Conservation (phyloP, 2,329 filamentous ascomycete species). For the Curvularia eragrostidis region DNA sequence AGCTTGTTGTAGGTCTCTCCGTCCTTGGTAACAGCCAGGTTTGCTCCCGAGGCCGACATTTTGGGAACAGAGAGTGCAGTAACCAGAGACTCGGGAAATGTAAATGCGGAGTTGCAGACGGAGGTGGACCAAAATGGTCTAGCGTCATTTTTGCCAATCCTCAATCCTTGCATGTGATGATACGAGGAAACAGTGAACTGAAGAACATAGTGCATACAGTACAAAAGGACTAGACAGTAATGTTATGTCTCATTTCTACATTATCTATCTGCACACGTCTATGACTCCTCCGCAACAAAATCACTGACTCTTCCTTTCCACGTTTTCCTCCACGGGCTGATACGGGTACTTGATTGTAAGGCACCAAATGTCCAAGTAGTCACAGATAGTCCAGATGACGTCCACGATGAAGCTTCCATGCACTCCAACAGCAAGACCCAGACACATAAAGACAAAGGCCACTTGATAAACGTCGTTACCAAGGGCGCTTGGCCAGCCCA, state of each 20-base stretch:
- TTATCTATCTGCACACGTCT: neutral
- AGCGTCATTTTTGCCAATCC: neutral
- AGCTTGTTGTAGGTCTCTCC: constrained; percentile 49
- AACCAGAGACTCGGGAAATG: constrained; percentile 1
- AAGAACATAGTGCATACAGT: neutral
- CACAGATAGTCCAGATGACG: constrained; percentile 96
- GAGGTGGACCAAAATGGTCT: constrained; percentile 12
- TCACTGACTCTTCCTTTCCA: constrained; percentile 38
- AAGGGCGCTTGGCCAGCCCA: constrained; percentile 51
- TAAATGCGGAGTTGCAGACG: constrained; percentile 13
- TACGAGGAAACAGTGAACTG: neutral
- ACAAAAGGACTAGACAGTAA: too few species aligned
- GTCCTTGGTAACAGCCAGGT: constrained; percentile 43
- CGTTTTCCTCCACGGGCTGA: constrained; percentile 49
- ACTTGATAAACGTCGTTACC: constrained; percentile 80
- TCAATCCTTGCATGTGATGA: neutral
- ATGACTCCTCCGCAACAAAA: neutral
- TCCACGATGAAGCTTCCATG: constrained; percentile 98
- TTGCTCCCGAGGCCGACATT: constrained; percentile 37
- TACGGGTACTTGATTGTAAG: constrained; percentile 90
- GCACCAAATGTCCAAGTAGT: constrained; percentile 98
- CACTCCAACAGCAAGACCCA: constrained; percentile 85
- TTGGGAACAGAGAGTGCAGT: constrained; percentile 7
- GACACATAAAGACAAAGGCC: constrained; percentile 85
- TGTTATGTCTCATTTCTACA: neutral